phyloP scores from a whole-genome alignment of 1,284 basidiomycete species.

The Anthracocystis walkeri region DNA sequence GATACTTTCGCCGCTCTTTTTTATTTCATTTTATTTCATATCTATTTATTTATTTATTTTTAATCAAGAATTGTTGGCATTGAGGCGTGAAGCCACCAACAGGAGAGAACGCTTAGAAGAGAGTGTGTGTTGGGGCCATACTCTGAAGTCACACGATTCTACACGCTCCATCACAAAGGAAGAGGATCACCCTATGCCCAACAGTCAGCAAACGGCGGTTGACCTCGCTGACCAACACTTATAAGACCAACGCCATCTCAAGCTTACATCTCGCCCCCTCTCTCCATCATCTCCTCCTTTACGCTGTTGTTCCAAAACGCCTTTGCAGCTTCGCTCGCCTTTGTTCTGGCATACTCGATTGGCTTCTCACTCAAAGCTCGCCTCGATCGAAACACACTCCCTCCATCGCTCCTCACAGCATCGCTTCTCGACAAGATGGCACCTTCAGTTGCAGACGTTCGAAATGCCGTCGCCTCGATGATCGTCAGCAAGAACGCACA shows the following conservation, averaged over 20 bases:
- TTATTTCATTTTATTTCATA: not conserved
- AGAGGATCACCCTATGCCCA: no score
- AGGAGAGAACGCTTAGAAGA: not conserved
- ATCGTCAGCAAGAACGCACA: conserved; percentile 29
- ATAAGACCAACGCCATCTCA: not conserved
- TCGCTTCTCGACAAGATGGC: conserved; percentile 17
- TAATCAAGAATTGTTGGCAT: not conserved
- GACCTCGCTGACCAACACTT: not conserved
- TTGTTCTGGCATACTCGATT: conserved; percentile 4
- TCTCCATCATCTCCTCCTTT: conserved; percentile 1
- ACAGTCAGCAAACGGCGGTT: not conserved
- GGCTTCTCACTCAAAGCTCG: not conserved
- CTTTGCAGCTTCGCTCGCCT: conserved; percentile 10
- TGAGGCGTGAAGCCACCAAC: not conserved
- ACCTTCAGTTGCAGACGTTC: conserved; percentile 21
- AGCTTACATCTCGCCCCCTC: not conserved
- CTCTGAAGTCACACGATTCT: no score
- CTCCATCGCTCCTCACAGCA: not conserved
- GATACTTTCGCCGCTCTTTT: not conserved
- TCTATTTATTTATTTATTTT: not conserved
- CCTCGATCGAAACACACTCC: not conserved
- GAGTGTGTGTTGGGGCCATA: no score
- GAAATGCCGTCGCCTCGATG: conserved; percentile 5
- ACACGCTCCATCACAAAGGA: no score
- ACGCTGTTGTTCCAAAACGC: conserved; percentile 1